Conservation (phyloP, 345 rosid genomes). For the Physaria fendleri region DNA sequence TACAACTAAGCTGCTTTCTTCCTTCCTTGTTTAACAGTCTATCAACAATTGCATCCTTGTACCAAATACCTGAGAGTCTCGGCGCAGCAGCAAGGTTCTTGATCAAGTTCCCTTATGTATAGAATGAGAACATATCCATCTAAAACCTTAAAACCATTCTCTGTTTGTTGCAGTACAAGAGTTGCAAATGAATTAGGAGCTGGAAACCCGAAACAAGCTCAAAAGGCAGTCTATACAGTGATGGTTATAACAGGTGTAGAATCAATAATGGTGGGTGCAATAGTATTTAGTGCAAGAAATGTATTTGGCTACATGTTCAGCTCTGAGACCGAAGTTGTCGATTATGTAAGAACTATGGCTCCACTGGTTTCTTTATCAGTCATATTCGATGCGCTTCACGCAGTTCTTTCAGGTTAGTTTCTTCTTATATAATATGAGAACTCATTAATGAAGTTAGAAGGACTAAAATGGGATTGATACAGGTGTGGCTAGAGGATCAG, state of each 20-base stretch:
- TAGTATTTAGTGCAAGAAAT: constrained; percentile 25
- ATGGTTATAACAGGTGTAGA: constrained; percentile 23
- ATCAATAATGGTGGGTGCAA: constrained; percentile 19
- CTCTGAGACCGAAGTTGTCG: constrained; percentile 28
- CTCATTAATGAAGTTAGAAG: not conserved
- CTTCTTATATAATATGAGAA: not conserved
- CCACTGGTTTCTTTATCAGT: constrained; percentile 23
- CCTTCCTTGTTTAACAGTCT: constrained; percentile 37
- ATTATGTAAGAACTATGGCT: constrained; percentile 29
- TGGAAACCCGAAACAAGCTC: constrained; percentile 28
- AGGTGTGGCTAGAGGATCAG: constrained; percentile 35
- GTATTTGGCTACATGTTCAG: constrained; percentile 33
- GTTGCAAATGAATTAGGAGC: constrained; percentile 42
- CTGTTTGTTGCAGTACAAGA: constrained; percentile 45
- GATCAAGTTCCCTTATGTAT: not conserved
- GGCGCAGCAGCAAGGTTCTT: constrained; percentile 62
- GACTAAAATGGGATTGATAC: not conserved
- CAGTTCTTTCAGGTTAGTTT: constrained; percentile 26
- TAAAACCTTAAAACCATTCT: not conserved
- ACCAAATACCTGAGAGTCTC: constrained; percentile 49
- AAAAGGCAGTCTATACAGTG: constrained; percentile 23
- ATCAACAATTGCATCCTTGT: constrained; percentile 42
- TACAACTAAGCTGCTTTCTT: not conserved
- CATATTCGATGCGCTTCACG: constrained; percentile 30
- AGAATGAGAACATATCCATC: not conserved